A percentile compares a stretch with the other conserved stretches of the same genome.
Conservation (phyloP, 352 stramenopile genomes). For the Phytophthora multivora region DNA sequence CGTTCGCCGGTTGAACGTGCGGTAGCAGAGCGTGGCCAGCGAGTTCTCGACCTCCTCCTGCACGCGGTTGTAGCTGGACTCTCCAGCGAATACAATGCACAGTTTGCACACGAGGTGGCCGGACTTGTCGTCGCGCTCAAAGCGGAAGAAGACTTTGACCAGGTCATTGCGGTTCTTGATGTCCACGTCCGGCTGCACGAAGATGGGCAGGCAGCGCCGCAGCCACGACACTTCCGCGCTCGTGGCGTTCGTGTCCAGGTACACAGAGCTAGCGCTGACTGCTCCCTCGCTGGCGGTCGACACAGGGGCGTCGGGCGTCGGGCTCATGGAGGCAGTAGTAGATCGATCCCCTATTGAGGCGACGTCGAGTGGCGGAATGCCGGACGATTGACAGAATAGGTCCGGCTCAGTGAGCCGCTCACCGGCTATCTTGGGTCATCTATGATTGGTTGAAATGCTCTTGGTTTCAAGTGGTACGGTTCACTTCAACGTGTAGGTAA, state of each 20-base stretch:
- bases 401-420: too few relatives aligned
- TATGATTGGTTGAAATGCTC: too few relatives aligned
- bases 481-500: background rate
- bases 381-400: conserved; percentile 15
- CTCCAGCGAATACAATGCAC: conserved; percentile 81
- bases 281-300: conserved; percentile 25
- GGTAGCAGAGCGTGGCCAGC: conserved; percentile 79
- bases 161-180: conserved; percentile 83
- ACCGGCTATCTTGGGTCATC: too few relatives aligned
- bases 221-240: conserved; percentile 74
- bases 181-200: conserved; percentile 85
- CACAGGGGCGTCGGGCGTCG: conserved; percentile 18
- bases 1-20: conserved; percentile 84
- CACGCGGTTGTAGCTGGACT: conserved; percentile 86
- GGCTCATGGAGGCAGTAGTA: conserved; percentile 17
- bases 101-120: conserved; percentile 72
- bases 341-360: background rate
- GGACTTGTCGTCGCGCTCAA: conserved; percentile 64
- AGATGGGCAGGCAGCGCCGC: conserved; percentile 78
- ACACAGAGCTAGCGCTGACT: conserved; percentile 15
- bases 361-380: conserved; percentile 1
- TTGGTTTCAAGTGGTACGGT: too few relatives aligned
- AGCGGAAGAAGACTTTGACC: conserved; percentile 84
- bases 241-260: conserved; percentile 29
- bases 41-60: conserved; percentile 75